Conservation (phyloP, 73 alveolate species). For the Tetrahymena malaccensis region DNA sequence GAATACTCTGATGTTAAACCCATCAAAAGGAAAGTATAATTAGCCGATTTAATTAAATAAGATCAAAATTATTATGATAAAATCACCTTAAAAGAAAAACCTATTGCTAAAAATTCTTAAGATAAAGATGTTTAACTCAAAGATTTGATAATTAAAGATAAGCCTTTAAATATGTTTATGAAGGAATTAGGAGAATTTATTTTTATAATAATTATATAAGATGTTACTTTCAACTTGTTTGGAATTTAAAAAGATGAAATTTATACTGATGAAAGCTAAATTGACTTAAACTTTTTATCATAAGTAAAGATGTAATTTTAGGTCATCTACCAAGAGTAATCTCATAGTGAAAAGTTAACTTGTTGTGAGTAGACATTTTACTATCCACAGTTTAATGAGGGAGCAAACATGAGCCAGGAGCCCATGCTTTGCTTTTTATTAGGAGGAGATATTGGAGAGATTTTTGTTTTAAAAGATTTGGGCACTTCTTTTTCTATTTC, state of each 20-base stretch:
- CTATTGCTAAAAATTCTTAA: not conserved
- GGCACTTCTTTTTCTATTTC: not conserved
- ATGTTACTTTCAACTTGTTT: not conserved
- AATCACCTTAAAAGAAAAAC: not conserved
- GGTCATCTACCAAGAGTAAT: not conserved
- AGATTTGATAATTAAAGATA: not conserved
- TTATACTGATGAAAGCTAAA: not conserved
- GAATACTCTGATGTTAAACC: not conserved
- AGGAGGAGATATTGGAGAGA: not conserved
- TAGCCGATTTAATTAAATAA: not conserved
- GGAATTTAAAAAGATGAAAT: not conserved
- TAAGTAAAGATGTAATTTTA: not conserved
- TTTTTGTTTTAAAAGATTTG: not conserved
- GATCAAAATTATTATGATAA: not conserved
- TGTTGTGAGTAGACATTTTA: not conserved
- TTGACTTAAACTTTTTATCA: not conserved
- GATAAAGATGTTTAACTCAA: not conserved
- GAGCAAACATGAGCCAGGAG: not conserved
- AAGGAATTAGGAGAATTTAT: not conserved
- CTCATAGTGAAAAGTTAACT: not conserved
- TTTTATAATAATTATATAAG: not conserved
- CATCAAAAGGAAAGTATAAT: not conserved
- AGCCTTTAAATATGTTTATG: not conserved
- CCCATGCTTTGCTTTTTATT: not conserved
- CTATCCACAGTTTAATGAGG: not conserved